Evolutionary conservation across 2,329 filamentous ascomycete genomes (phyloP), one percentile per base, ranked within the genome.

Genomic region (Talaromyces marneffei): DNA sequence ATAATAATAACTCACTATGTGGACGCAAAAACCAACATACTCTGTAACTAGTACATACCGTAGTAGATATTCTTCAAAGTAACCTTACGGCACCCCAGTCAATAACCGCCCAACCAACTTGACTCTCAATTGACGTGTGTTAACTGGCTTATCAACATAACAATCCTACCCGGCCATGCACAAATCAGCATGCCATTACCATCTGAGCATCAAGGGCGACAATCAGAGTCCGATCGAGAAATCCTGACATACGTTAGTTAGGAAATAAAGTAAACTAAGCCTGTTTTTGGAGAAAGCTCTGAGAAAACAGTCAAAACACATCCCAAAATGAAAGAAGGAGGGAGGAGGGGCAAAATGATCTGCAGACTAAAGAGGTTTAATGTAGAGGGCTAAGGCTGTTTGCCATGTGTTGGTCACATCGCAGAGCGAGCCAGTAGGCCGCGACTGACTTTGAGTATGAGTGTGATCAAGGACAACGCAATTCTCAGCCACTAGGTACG

Each of bases 401-500:
- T 40, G 52, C 52, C 52, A 55, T 55, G 52, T 55, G 52, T 55
- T 55, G 52, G 52, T 55, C 33, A 55, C 48, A 53, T 35, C 31
- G 25, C 14, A 31, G 10, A 8, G 42, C 12, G 35, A 37, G 16
- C 35, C 35, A 37, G 35, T 37, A n/a, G n/a, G n/a, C n/a, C 35
- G 16, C 7, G 35, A 37, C 16, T 37, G 35, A 37, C 16, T 8
- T 37, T 37, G 7, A n/a, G n/a, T n/a, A n/a, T n/a, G n/a, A n/a
- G n/a, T n/a, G n/a, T n/a, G n/a, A n/a, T n/a, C n/a, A n/a, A n/a
- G n/a, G n/a, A n/a, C n/a, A n/a, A n/a, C n/a, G n/a, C n/a, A n/a
- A n/a, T n/a, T n/a, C n/a, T n/a, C n/a, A n/a, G n/a, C n/a, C n/a
- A n/a, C n/a, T n/a, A n/a, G n/a, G n/a, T n/a, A n/a, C n/a, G n/a